Percentiles rank a stretch among this genome's conserved stretches.
Evolutionary conservation across 768 basidiomycete genomes (phyloP).

Genomic region (Candolleomyces eurysporus): DNA sequence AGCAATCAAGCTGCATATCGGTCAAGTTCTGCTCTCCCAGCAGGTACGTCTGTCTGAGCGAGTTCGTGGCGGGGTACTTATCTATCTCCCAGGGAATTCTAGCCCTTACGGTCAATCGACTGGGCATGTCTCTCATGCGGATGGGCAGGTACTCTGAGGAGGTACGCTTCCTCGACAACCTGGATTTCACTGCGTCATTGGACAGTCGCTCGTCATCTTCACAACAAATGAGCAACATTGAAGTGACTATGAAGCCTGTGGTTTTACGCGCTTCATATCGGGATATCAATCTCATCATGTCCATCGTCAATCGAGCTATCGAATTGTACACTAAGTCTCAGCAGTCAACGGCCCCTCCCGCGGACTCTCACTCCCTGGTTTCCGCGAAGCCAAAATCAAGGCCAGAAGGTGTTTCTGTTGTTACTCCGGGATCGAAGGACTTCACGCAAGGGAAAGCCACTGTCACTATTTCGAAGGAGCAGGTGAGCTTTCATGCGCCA

Average conservation of each 20-base stretch:
- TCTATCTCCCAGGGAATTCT: constrained; percentile 59
- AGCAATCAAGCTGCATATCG: constrained; percentile 82
- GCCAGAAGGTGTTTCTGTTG: constrained; percentile 3
- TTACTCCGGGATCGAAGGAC: background rate
- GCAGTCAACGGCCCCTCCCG: constrained; percentile 12
- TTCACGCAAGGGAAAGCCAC: constrained; percentile 36
- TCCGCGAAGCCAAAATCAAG: constrained; percentile 1
- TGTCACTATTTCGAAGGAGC: constrained; percentile 69
- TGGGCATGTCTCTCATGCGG: constrained; percentile 91
- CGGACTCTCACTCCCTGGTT: background rate
- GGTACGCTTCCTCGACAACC: constrained; percentile 90
- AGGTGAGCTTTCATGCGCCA: constrained; percentile 45
- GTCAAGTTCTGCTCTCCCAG: constrained; percentile 84
- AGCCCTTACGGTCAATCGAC: constrained; percentile 72
- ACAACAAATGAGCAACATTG: constrained; percentile 79
- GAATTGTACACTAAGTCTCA: constrained; percentile 63
- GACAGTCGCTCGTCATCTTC: constrained; percentile 75
- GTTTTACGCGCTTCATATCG: constrained; percentile 94
- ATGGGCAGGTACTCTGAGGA: constrained; percentile 85
- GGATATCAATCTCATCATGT: constrained; percentile 85
- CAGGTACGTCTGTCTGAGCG: constrained; percentile 52
- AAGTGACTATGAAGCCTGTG: constrained; percentile 77
- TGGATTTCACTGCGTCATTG: constrained; percentile 83
- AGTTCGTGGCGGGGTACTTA: constrained; percentile 4
- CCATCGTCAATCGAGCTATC: constrained; percentile 84